Conservation (phyloP, 768 basidiomycete genomes). For the Boletales sp. region DNA sequence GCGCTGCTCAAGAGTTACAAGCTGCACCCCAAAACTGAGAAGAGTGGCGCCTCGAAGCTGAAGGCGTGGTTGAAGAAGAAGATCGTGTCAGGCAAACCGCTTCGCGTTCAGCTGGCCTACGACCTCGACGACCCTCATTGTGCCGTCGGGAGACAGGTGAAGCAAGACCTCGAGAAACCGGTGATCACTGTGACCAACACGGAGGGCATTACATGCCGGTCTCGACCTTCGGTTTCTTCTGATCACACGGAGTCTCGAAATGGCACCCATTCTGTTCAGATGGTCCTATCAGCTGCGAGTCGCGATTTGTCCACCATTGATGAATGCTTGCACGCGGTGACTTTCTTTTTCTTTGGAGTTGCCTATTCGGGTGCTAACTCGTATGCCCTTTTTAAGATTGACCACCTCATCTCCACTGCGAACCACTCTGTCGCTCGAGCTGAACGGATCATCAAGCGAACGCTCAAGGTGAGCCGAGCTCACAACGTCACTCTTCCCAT, state of each 20-base stretch:
- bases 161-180: slow-evolving; percentile 19
- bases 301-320: slow-evolving; percentile 57
- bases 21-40: slow-evolving; percentile 29
- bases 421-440: slow-evolving; percentile 55
- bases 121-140: slow-evolving; percentile 40
- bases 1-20: slow-evolving; percentile 42
- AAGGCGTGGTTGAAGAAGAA: slow-evolving; percentile 67
- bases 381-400: slow-evolving; percentile 38
- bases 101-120: slow-evolving; percentile 37
- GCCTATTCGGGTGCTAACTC: slow-evolving; percentile 5
- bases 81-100: slow-evolving; percentile 38
- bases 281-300: slow-evolving; percentile 49
- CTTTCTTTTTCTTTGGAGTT: slow-evolving; percentile 27
- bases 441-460: slow-evolving; percentile 53
- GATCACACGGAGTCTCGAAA: slow-evolving; percentile 28
- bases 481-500: not conserved
- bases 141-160: slow-evolving; percentile 37
- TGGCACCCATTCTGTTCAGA: slow-evolving; percentile 42
- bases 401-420: slow-evolving; percentile 52
- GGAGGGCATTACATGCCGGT: slow-evolving; percentile 18
- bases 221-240: slow-evolving; percentile 4
- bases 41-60: slow-evolving; percentile 44
- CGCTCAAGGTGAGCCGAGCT: slow-evolving; percentile 45
- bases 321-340: slow-evolving; percentile 51
- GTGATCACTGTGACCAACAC: slow-evolving; percentile 22